Base-by-base conservation (phyloP, 2,329 filamentous ascomycete species). In the Sarocladium brachiariae region DNA sequence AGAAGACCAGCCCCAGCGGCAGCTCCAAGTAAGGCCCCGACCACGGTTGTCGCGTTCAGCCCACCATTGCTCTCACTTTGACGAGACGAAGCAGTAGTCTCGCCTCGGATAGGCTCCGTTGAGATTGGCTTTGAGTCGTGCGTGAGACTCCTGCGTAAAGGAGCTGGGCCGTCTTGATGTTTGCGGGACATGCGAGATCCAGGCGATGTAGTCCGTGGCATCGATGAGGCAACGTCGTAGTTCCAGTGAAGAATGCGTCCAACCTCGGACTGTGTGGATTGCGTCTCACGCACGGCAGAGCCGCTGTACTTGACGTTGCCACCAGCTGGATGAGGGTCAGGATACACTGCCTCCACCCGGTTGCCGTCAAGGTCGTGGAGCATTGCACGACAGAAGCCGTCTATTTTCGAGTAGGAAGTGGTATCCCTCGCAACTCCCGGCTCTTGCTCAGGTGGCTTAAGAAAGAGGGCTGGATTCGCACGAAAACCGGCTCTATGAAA, bases 321-420 rank as follows among this genome's bases (percentile, higher is more conserved):
- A 41, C 56, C 55, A 34, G 57, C 51, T 34, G 54, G 53, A n/a
- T 52, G 51, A 52, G 56, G 57, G 30, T 65, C 65, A 35, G 59
- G 57, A 34, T 82, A 86, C 47, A 91, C 80, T 25, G 88, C 86
- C 62, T 93, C 87, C 63, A 95, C 83, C 58, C 79, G 86, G 70
- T 95, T 95, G 48, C 87, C 87, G 69, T 95, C 89, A 50, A 88
- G 77, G 66, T 95, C 89, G 53, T 82, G 77, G 35, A 89, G 83
- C 75, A 70, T 80, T 72, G 67, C 78, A 69, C 60, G 65, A 46
- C 18, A 19, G 27, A 19, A 31, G 43, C 43, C 25, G 43, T 47
- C 43, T 3, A 2, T 47, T 11, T 33, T 47, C 21, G 43, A 47
- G 19, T 47, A 47, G 9, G 43, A 47, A 21, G 43, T 31, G 4